These are phyloP conservation scores for Tulasnella sp. DNA, from an alignment of 768 basidiomycete species.

Conservation along the genomic window DNA sequence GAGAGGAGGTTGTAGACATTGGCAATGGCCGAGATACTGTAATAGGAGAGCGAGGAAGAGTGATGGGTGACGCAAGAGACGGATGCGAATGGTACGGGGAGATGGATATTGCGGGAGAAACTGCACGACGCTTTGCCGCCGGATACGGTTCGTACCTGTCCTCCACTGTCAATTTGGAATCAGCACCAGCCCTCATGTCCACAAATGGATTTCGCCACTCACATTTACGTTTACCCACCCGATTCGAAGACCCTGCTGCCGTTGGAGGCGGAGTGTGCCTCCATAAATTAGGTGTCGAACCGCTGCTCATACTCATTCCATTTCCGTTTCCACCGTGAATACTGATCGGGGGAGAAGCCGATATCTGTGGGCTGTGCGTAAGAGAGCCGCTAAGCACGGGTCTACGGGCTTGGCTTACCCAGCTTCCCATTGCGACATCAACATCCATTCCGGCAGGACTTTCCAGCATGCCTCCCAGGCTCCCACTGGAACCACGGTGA, in stretches of 20 bases:
- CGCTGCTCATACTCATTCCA: background rate
- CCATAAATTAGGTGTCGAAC: slow-evolving; percentile 15
- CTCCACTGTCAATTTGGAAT: slow-evolving; percentile 7
- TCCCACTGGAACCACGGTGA: slow-evolving; percentile 14
- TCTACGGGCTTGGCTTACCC: background rate
- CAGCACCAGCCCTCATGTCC: too few relatives aligned
- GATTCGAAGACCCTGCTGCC: background rate
- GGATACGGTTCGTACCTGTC: slow-evolving; percentile 19
- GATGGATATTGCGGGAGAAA: slow-evolving; percentile 17
- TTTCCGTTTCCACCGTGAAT: background rate
- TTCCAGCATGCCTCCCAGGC: slow-evolving; percentile 4
- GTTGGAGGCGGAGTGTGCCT: slow-evolving; percentile 17
- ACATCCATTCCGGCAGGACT: slow-evolving; percentile 18
- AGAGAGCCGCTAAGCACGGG: background rate
- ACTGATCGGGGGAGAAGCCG: slow-evolving; percentile 1
- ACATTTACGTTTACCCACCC: slow-evolving; percentile 19
- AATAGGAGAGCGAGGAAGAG: slow-evolving; percentile 9
- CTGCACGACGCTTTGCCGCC: slow-evolving; percentile 16
- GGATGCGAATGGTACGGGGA: slow-evolving; percentile 8
- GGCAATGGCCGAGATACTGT: slow-evolving; percentile 6
- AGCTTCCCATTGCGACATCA: slow-evolving; percentile 9
- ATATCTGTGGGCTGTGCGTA: background rate
- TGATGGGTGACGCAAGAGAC: slow-evolving; percentile 6
- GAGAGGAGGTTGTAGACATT: slow-evolving; percentile 15
- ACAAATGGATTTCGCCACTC: too few relatives aligned